phyloP scores from a whole-genome alignment of 2,329 filamentous ascomycete species.

The Hypoxylon sp. region DNA sequence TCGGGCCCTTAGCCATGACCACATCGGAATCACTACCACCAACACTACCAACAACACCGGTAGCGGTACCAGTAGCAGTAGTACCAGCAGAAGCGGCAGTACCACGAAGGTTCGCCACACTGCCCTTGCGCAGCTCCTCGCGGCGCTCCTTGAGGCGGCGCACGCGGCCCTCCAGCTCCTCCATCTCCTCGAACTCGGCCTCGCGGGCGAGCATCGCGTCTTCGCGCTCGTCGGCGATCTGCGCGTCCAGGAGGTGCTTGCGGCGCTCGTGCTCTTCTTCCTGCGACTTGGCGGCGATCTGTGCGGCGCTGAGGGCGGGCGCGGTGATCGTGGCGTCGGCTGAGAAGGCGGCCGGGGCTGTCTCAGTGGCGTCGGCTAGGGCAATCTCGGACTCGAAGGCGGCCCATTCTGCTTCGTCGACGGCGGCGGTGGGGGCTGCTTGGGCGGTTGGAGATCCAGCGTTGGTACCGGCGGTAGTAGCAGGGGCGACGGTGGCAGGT shows the following conservation, averaged over 20 bases:
- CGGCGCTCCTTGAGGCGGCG: slow-evolving; percentile 77
- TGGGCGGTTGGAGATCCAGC: slow-evolving; percentile 17
- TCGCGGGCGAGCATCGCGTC: slow-evolving; percentile 81
- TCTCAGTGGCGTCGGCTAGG: too few relatives aligned
- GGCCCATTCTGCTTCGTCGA: slow-evolving; percentile 86
- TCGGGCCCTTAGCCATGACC: slow-evolving; percentile 45
- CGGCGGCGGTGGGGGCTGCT: slow-evolving; percentile 50
- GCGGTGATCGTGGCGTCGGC: slow-evolving; percentile 77
- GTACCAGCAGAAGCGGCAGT: slow-evolving; percentile 28
- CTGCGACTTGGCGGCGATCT: slow-evolving; percentile 69
- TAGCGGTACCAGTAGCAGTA: not conserved
- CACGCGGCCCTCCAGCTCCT: slow-evolving; percentile 80
- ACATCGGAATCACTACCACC: slow-evolving; percentile 18
- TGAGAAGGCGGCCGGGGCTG: slow-evolving; percentile 49
- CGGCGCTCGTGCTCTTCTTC: slow-evolving; percentile 66
- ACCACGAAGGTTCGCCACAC: slow-evolving; percentile 43
- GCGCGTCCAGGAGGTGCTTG: slow-evolving; percentile 67
- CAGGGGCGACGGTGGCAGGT: slow-evolving; percentile 27
- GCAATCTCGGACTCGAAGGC: slow-evolving; percentile 89
- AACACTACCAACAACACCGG: not conserved
- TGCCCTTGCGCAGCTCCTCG: slow-evolving; percentile 72
- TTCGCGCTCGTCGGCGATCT: slow-evolving; percentile 78
- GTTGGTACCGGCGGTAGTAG: slow-evolving; percentile 16
- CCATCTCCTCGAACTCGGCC: slow-evolving; percentile 87
- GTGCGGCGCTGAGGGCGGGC: slow-evolving; percentile 75